Base-by-base conservation (phyloP, 169 alveolate species). In the Theileria annulata region DNA sequence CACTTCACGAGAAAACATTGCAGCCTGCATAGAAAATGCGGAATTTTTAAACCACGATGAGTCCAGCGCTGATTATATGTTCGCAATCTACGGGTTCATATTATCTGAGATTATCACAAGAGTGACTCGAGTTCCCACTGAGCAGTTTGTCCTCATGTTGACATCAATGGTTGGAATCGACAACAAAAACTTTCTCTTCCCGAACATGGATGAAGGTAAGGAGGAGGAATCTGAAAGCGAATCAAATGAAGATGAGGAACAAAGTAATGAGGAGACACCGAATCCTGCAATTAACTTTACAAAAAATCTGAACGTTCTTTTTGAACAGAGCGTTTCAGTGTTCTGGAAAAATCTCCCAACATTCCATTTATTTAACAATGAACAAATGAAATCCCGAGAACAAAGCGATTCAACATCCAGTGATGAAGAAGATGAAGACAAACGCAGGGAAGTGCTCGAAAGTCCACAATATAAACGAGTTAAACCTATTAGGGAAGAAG, bases 21-120 rank as follows among this genome's bases (percentile, higher is more conserved):
- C 56, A 8, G 33, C 56, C 47, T 78, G 75, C 51, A 23, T 82
- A 17, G 78, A 72, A 31, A 27, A 82, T 28, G 51, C 86, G 8
- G 21, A 64, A 2, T 27, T 82, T 48, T 71, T 72, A 48, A 19
- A 75, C 28, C 77, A 76, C 42, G 12, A n/a, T n/a, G 23, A 28
- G 2, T 56, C 49, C n/a, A 64, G 48, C n/a, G 75, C 80, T 3
- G 54, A 35, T 37, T 82, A 82, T 48, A 75, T 47, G 48, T 68
- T 71, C 31, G n/a, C 75, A 23, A 75, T 66, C 80, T 82, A 35
- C 49, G 86, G 86, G 35, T 82, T 80, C 79, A 75, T 82, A 13
- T 59, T 82, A 68, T 78, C 86, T 17, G 89, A 82, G 56, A 42
- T 82, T 28, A 64, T 82, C 35, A 78, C 85, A 17, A 47, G 89